Conservation (phyloP, 2,329 filamentous ascomycete species). For the Thermothelomyces thermophilus region DNA sequence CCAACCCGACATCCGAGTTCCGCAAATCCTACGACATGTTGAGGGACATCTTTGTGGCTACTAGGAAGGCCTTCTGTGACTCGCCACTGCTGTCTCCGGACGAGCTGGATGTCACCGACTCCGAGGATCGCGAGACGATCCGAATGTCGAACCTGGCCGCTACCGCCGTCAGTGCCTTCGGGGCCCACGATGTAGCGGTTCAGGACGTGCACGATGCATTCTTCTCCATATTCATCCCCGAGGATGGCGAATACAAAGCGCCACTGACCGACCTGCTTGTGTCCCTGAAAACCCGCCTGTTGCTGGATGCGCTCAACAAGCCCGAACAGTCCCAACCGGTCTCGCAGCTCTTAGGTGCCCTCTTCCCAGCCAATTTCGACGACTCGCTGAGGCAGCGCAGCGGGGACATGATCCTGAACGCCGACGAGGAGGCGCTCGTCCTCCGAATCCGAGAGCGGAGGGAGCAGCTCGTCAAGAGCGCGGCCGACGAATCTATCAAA, state of each 20-base stretch:
- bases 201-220: constrained; percentile 41
- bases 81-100: constrained; percentile 30
- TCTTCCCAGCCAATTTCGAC: constrained; percentile 52
- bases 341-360: constrained; percentile 45
- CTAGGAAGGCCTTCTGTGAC: constrained; percentile 31
- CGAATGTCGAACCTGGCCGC: constrained; percentile 45
- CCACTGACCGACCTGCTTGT: constrained; percentile 38
- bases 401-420: constrained; percentile 45
- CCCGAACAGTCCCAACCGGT: constrained; percentile 38
- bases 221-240: constrained; percentile 37
- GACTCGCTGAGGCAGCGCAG: constrained; percentile 36
- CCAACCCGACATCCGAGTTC: constrained; percentile 30
- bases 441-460: constrained; percentile 37
- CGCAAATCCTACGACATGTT: constrained; percentile 31
- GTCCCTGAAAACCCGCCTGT: constrained; percentile 41
- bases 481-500: constrained; percentile 41
- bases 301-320: constrained; percentile 49
- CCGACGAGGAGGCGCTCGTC: constrained; percentile 43
- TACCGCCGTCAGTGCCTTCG: constrained; percentile 37
- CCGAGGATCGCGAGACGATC: constrained; percentile 35
- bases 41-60: constrained; percentile 29
- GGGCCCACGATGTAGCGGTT: constrained; percentile 34
- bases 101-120: constrained; percentile 34
- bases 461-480: constrained; percentile 44
- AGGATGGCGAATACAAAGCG: constrained; percentile 33